Base-by-base conservation (phyloP, 139 green algal genomes). In the Chlamydomonas schloesseri region DNA sequence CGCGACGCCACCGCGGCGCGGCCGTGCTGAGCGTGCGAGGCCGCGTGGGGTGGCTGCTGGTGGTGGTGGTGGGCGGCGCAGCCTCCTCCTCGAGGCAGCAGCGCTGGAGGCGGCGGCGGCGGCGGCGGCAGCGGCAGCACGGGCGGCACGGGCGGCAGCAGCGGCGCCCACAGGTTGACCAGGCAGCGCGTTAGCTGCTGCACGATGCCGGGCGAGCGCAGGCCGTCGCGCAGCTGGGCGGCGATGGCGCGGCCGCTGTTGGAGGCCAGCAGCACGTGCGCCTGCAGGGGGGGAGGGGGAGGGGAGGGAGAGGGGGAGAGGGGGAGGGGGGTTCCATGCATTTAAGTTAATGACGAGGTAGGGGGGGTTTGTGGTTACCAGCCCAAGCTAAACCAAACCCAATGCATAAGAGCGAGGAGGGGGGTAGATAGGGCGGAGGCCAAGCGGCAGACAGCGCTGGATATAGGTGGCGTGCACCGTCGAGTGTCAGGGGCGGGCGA, bases 161-260 rank as follows among this genome's bases (percentile, higher is more conserved):
- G 84, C 14, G 15, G 31, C 13, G 78, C 79, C 86, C 86, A 90
- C 28, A 90, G 71, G 64, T 76, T 90, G 33, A 83, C 62, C 34
- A 90, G 60, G 37, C 70, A 78, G n/a, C 86, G 79, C 33, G 60
- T 87, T 0, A 79, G 29, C 71, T 88, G 71, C 8, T 20, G n/a
- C 31, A 86, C 33, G 34, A 79, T 50, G 77, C 60, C 83, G 31
- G 74, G 57, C 13, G 72, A 82, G 64, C 67, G 72, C 46, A 76
- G 21, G 17, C 79, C 79, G 23, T 85, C 47, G 31, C 79, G 29
- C 64, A 85, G 79, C 79, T 85, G 79, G 0, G 79, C 65, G 1
- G 64, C 67, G 28, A 85, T 73, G 79, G 79, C 17, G 11, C 79
- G 65, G 47, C 79, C 79, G 47, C 79, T 57, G 64, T 85, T 85